phyloP scores from a whole-genome alignment of 805 yeast species.

The Wickerhamomyces strasburgensis region DNA sequence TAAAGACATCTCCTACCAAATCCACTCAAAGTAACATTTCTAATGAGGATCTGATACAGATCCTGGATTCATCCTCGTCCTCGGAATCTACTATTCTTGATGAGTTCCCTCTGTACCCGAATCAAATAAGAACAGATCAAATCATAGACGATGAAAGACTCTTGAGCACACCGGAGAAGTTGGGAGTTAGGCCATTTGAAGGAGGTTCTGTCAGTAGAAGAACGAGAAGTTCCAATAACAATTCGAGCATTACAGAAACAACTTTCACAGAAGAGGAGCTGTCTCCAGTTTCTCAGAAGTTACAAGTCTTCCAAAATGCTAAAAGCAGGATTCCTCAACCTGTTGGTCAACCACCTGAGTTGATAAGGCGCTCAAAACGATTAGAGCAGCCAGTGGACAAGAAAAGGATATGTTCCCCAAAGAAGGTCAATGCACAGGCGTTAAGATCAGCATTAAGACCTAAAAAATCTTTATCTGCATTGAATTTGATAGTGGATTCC shows the following conservation, averaged over 20 bases:
- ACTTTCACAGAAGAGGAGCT: conserved; percentile 4
- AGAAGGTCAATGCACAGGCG: conserved; percentile 4
- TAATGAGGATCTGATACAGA: not conserved
- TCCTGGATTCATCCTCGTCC: not conserved
- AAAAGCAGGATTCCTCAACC: conserved; percentile 22
- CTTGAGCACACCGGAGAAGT: conserved; percentile 13
- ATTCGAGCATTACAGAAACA: too few relatives aligned
- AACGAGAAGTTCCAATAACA: conserved; percentile 12
- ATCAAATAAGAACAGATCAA: not conserved
- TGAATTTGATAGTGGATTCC: conserved; percentile 53
- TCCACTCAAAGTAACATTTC: not conserved
- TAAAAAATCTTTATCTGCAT: conserved; percentile 1
- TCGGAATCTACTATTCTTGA: conserved; percentile 1
- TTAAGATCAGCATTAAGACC: conserved; percentile 16
- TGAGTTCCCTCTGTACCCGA: conserved; percentile 16
- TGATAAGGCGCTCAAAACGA: conserved; percentile 22
- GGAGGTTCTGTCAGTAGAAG: conserved; percentile 14
- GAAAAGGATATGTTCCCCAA: conserved; percentile 16
- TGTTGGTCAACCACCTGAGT: conserved; percentile 1
- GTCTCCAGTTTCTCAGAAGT: conserved; percentile 11
- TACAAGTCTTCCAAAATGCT: conserved; percentile 6
- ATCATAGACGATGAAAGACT: conserved; percentile 12
- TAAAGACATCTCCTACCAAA: conserved; percentile 7
- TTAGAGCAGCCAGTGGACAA: conserved; percentile 7
- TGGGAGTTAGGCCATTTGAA: conserved; percentile 1